A percentile compares a stretch with the other conserved stretches of the same genome.
These are phyloP conservation scores for Lipomyces sp. DNA, from an alignment of 805 yeast genomes.

Conservation along the genomic window DNA sequence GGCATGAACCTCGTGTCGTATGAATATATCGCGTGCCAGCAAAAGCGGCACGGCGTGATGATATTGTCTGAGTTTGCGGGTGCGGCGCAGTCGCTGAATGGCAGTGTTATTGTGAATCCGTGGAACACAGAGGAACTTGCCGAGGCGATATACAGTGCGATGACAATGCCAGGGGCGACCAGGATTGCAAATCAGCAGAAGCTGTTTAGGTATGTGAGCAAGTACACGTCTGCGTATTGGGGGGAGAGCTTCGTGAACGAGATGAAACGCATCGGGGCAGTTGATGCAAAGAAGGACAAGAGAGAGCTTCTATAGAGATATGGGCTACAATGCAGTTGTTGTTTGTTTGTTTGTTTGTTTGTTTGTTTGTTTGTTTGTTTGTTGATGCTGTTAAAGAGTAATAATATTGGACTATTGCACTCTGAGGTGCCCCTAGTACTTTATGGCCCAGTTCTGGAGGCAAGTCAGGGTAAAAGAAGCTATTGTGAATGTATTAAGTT, in stretches of 20 bases:
- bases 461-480: no score
- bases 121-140: conserved; percentile 97
- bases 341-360: no score
- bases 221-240: conserved; percentile 96
- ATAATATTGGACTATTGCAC: no score
- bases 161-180: conserved; percentile 85
- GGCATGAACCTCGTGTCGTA: conserved; percentile 98
- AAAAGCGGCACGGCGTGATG: conserved; percentile 80
- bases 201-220: conserved; percentile 82
- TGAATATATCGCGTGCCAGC: conserved; percentile 96
- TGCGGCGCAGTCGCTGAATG: conserved; percentile 97
- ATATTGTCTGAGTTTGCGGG: conserved; percentile 96
- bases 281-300: conserved; percentile 21
- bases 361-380: no score
- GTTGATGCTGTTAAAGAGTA: no score
- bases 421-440: no score
- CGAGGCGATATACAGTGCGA: conserved; percentile 80
- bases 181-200: conserved; percentile 76
- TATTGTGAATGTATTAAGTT: no score
- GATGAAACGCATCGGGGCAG: conserved; percentile 47
- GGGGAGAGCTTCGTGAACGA: conserved; percentile 95
- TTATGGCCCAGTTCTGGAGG: no score
- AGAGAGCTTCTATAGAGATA: background rate
- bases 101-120: conserved; percentile 92
- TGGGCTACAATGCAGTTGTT: background rate